These are phyloP conservation scores for Suillus discolor DNA, from an alignment of 768 basidiomycete genomes.

Conservation along the genomic window DNA sequence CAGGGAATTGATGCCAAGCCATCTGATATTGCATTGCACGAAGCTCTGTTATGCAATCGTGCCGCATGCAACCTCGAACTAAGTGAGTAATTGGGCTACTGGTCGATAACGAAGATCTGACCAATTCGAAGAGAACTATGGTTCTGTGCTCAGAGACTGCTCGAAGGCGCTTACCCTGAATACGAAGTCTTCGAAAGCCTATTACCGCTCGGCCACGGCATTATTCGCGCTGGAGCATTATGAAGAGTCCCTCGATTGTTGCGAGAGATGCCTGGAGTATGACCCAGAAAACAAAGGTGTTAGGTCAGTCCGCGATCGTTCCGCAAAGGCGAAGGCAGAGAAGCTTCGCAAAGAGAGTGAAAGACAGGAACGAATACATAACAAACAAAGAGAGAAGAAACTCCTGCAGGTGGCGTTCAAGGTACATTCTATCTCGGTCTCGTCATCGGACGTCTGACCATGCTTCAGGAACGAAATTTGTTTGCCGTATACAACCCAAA, in stretches of 20 bases:
- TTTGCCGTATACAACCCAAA: conserved; percentile 55
- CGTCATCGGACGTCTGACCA: conserved; percentile 8
- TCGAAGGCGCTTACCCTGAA: conserved; percentile 70
- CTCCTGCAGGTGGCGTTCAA: conserved; percentile 61
- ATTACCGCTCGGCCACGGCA: conserved; percentile 82
- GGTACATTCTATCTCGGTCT: conserved; percentile 40
- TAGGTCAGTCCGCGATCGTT: conserved; percentile 48
- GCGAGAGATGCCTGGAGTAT: conserved; percentile 64
- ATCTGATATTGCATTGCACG: conserved; percentile 54
- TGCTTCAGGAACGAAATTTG: conserved; percentile 70
- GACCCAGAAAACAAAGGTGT: conserved; percentile 62
- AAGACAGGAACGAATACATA: conserved; percentile 48
- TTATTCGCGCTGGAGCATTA: conserved; percentile 71
- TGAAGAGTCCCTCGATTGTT: conserved; percentile 85
- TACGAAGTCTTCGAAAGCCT: conserved; percentile 73
- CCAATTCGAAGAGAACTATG: conserved; percentile 73
- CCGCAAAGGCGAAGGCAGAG: conserved; percentile 46
- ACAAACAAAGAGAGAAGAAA: conserved; percentile 53
- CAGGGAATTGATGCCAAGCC: conserved; percentile 89
- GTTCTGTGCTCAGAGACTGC: conserved; percentile 84
- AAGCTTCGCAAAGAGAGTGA: conserved; percentile 55
- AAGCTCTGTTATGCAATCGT: conserved; percentile 82
- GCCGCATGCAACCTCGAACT: conserved; percentile 93
- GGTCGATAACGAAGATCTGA: conserved; percentile 7
- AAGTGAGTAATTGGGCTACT: conserved; percentile 45